Evolutionary conservation across 495 filamentous ascomycete genomes (phyloP).

Genomic region (Aspergillus coremiiformis): DNA sequence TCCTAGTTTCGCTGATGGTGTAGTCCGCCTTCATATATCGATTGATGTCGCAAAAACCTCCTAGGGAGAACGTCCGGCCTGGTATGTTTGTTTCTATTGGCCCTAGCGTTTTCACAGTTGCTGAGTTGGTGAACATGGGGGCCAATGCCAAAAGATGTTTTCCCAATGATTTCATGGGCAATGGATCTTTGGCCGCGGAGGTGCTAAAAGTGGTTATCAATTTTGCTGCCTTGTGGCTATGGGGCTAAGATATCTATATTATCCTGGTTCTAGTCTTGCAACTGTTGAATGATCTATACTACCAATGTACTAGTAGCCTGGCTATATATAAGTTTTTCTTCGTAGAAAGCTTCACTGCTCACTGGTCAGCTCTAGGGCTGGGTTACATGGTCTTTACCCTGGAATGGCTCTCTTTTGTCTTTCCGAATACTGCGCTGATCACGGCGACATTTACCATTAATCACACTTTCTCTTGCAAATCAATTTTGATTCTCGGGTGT

Average conservation of each 20-base stretch:
- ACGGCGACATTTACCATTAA: constrained; percentile 70
- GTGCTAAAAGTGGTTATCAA: constrained; percentile 48
- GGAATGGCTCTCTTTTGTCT: constrained; percentile 85
- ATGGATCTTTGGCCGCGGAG: constrained; percentile 47
- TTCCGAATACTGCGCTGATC: constrained; percentile 73
- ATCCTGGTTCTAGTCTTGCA: background rate
- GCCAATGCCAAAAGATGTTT: constrained; percentile 35
- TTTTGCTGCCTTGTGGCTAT: constrained; percentile 70
- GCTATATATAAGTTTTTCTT: constrained; percentile 87
- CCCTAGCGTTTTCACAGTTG: constrained; percentile 70
- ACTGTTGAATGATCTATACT: constrained; percentile 5
- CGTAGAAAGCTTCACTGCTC: constrained; percentile 65
- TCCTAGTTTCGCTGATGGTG: constrained; percentile 78
- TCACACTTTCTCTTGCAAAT: constrained; percentile 50
- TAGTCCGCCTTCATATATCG: constrained; percentile 81
- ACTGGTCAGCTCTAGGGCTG: constrained; percentile 60
- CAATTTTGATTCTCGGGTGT: constrained; percentile 61
- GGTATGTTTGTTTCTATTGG: constrained; percentile 84
- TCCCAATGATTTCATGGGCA: constrained; percentile 51
- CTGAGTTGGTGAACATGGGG: constrained; percentile 58
- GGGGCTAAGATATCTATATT: constrained; percentile 45
- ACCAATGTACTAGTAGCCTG: too few species aligned
- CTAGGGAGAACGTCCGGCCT: constrained; percentile 64
- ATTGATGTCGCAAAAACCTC: constrained; percentile 86
- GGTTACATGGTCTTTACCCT: constrained; percentile 70